A percentile compares a stretch with the other conserved stretches of the same genome.
These are phyloP conservation scores for Echeveria elegans DNA, from an alignment of 164 flowering plant genomes.

Conservation along the genomic window DNA sequence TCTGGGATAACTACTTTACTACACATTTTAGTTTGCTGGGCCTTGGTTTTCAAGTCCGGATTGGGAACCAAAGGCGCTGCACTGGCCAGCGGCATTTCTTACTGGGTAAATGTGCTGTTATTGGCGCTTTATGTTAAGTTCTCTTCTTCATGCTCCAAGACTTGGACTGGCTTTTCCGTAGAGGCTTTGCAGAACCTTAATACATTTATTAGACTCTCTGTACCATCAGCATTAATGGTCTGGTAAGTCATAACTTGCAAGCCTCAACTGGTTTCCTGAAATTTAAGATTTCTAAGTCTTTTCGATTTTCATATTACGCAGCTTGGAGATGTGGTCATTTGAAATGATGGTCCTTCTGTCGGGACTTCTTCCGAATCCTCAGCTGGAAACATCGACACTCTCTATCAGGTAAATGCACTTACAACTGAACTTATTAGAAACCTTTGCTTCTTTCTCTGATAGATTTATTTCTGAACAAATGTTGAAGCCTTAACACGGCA, in stretches of 20 bases:
- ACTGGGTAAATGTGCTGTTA: constrained; percentile 26
- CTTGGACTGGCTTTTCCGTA: constrained; percentile 32
- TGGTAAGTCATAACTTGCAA: constrained; percentile 2
- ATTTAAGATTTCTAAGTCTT: too few relatives aligned
- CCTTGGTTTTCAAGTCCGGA: constrained; percentile 17
- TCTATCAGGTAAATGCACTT: constrained; percentile 29
- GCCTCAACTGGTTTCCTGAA: too few relatives aligned
- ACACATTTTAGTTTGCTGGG: constrained; percentile 20
- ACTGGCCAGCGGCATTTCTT: constrained; percentile 22
- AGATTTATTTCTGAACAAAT: neutral
- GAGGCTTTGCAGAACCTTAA: constrained; percentile 22
- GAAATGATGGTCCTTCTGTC: constrained; percentile 32
- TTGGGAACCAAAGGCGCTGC: constrained; percentile 25
- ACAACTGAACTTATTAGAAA: neutral
- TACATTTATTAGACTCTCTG: constrained; percentile 22
- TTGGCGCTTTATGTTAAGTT: constrained; percentile 26
- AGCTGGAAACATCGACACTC: constrained; percentile 29
- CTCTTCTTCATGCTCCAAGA: constrained; percentile 24
- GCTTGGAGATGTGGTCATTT: constrained; percentile 18
- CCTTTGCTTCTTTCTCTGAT: neutral
- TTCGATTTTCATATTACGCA: neutral
- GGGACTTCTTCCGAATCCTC: constrained; percentile 36
- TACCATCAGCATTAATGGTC: constrained; percentile 28
- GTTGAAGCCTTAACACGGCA: constrained; percentile 6
- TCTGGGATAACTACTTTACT: constrained; percentile 14